A percentile compares a stretch with the other conserved stretches of the same genome.
These are phyloP conservation scores for Aspergillus novofumigatus DNA, from an alignment of 2,329 filamentous ascomycete genomes.

Conservation along the genomic window DNA sequence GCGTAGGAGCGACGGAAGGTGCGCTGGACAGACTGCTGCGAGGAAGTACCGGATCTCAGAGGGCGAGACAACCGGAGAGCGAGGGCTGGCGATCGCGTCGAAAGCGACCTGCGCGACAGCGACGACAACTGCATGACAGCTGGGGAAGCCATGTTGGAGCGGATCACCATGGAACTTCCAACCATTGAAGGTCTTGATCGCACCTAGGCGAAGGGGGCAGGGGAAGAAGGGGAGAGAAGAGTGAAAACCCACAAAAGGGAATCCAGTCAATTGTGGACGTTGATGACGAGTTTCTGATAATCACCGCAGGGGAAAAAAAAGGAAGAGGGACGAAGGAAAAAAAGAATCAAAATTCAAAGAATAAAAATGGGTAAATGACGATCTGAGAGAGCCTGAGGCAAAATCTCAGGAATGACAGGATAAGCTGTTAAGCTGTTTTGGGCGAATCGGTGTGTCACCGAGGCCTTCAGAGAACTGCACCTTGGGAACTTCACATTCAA, in stretches of 20 bases:
- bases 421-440: constrained; percentile 27
- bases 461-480: constrained; percentile 2
- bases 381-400: not conserved
- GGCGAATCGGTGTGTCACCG: constrained; percentile 33
- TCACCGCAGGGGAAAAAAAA: constrained; percentile 12
- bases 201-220: constrained; percentile 15
- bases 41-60: constrained; percentile 19
- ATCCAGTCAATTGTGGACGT: constrained; percentile 4
- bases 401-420: not conserved
- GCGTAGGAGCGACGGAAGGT: constrained; percentile 48
- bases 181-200: constrained; percentile 29
- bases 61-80: constrained; percentile 24
- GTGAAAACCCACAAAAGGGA: constrained; percentile 11
- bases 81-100: constrained; percentile 23
- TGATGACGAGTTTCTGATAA: constrained; percentile 1
- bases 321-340: too few species aligned
- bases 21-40: constrained; percentile 28
- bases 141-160: constrained; percentile 28
- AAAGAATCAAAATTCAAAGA: too few species aligned
- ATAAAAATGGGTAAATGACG: not conserved
- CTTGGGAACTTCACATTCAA: not conserved
- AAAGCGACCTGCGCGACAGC: constrained; percentile 35
- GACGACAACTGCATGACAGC: constrained; percentile 32
- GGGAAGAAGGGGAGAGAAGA: not conserved
- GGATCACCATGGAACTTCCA: constrained; percentile 32